Evolutionary conservation across 257 asterid genomes (phyloP).

Genomic region (Solanum verrucosum): DNA sequence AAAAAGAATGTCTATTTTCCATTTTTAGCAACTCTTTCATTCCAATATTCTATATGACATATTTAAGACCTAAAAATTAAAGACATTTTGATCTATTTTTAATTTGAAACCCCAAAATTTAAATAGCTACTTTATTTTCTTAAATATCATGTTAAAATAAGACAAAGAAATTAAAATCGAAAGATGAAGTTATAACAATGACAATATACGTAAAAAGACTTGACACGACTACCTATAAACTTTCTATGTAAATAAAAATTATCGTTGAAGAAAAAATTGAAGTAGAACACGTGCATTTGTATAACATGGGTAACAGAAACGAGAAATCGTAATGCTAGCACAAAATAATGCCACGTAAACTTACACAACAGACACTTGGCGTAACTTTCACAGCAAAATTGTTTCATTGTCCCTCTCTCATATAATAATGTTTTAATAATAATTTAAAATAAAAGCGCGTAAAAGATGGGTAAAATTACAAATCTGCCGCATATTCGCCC

Average conservation of each 20-base stretch:
- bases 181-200: too few species aligned
- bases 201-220: too few species aligned
- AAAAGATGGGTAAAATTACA: background rate
- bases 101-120: background rate
- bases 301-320: background rate
- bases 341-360: background rate
- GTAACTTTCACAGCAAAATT: background rate
- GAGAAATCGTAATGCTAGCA: background rate
- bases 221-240: too few species aligned
- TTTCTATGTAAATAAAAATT: too few species aligned
- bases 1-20: background rate
- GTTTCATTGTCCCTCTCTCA: background rate
- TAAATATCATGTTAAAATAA: too few species aligned
- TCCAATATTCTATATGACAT: background rate
- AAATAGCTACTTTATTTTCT: too few species aligned
- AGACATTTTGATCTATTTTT: too few species aligned
- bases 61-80: background rate
- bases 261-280: too few species aligned
- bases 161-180: accelerated
- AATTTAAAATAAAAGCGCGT: background rate
- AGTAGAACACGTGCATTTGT: background rate
- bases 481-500: background rate
- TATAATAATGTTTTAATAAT: background rate
- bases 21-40: too few species aligned
- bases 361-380: background rate